phyloP scores from a whole-genome alignment of 306 rosid genomes.

The Sicyos edulis region DNA sequence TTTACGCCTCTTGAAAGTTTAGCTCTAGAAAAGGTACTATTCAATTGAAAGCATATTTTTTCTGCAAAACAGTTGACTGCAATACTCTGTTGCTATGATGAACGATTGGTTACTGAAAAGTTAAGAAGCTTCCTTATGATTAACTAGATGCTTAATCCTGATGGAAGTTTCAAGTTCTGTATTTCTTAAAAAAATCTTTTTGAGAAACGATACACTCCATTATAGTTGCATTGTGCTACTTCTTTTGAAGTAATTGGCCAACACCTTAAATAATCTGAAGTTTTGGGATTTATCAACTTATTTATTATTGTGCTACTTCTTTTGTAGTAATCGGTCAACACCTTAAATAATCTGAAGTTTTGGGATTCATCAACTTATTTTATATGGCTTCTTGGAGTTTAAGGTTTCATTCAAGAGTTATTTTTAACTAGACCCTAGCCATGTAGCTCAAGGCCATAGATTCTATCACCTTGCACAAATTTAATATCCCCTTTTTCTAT shows the following conservation, averaged over 20 bases:
- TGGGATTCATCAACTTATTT: not conserved
- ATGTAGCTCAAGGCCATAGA: too few species aligned
- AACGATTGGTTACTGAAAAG: too few species aligned
- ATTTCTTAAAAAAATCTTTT: too few species aligned
- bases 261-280: not conserved
- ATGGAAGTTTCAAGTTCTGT: not conserved
- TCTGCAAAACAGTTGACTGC: too few species aligned
- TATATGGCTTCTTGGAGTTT: not conserved
- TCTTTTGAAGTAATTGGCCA: not conserved
- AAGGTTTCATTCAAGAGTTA: conserved; percentile 1
- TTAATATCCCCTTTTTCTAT: too few species aligned
- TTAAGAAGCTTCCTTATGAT: not conserved
- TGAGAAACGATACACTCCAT: conserved; percentile 4
- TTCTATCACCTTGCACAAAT: not conserved
- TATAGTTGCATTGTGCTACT: not conserved
- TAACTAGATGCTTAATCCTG: too few species aligned
- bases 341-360: not conserved
- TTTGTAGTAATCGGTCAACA: not conserved
- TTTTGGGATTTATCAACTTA: not conserved
- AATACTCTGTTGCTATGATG: too few species aligned
- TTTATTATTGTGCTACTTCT: too few species aligned
- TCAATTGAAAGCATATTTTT: conserved; percentile 4
- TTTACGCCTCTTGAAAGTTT: conserved; percentile 14
- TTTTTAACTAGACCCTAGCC: not conserved
- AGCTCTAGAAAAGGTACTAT: not conserved